phyloP scores from a whole-genome alignment of 2,329 filamentous ascomycete species.

The Calonectria hongkongensis region DNA sequence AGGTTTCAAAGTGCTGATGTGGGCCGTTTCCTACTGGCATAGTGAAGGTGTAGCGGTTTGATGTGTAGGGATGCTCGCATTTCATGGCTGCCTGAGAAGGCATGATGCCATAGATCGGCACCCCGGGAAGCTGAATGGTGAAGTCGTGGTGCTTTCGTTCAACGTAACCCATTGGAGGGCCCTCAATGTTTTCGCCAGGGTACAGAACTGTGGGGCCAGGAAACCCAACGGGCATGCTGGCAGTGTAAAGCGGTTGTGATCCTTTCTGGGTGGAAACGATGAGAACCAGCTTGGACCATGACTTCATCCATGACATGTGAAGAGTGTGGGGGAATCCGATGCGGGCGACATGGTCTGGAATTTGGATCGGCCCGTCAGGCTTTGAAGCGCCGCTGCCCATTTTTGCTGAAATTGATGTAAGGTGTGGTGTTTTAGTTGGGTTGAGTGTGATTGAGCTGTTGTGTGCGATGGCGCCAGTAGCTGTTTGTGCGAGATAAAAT shows the following conservation, averaged over 20 bases:
- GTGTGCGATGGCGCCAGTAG: neutral
- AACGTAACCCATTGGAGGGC: constrained; percentile 34
- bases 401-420: neutral
- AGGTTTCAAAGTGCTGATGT: constrained; percentile 36
- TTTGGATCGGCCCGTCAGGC: constrained; percentile 13
- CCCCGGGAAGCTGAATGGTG: constrained; percentile 39
- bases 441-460: neutral
- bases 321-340: constrained; percentile 45
- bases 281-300: constrained; percentile 36
- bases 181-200: constrained; percentile 17
- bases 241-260: constrained; percentile 31
- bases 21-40: constrained; percentile 39
- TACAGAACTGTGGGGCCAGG: constrained; percentile 36
- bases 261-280: constrained; percentile 33
- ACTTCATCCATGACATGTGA: constrained; percentile 43
- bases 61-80: constrained; percentile 9
- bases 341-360: constrained; percentile 38
- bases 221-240: constrained; percentile 40
- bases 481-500: neutral
- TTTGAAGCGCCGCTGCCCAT: constrained; percentile 14
- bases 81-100: constrained; percentile 33
- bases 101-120: constrained; percentile 33
- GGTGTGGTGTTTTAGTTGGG: neutral
- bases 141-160: constrained; percentile 16
- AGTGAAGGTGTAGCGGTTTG: constrained; percentile 36